A percentile compares a stretch with the other conserved stretches of the same genome.
phyloP scores from a whole-genome alignment of 805 yeast species.

The Limtongia smithiae region DNA sequence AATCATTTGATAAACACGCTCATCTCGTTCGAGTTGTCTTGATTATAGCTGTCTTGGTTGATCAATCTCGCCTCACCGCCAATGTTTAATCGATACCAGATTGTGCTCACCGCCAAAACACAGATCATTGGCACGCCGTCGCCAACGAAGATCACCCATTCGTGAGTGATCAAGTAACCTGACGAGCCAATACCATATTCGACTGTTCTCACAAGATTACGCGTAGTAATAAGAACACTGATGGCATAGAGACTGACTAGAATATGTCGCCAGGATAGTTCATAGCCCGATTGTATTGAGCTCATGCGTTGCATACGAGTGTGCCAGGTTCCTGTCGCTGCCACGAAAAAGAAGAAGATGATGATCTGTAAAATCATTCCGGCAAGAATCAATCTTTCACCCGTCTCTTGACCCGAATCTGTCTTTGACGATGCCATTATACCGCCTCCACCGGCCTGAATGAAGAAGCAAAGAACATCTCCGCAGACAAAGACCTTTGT shows the following conservation, averaged over 20 bases:
- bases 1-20: no score
- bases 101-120: no score
- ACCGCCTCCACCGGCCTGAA: conserved; percentile 33
- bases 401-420: conserved; percentile 17
- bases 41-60: no score
- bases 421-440: conserved; percentile 1
- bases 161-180: conserved; percentile 9
- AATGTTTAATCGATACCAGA: no score
- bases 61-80: no score
- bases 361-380: conserved; percentile 38
- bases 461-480: conserved; percentile 30
- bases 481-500: conserved; percentile 31
- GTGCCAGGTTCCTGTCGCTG: conserved; percentile 28
- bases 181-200: conserved; percentile 7
- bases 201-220: conserved; percentile 1
- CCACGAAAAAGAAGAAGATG: conserved; percentile 36
- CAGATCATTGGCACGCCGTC: conserved; percentile 11
- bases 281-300: no score
- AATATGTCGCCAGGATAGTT: not conserved
- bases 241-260: conserved; percentile 2
- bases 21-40: no score
- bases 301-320: not conserved
- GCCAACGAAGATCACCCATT: conserved; percentile 2
- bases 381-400: conserved; percentile 33
- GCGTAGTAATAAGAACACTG: conserved; percentile 1